Conservation (phyloP, 371 early-diverging fungal genomes). For the Dipsacomyces acuminosporus region DNA sequence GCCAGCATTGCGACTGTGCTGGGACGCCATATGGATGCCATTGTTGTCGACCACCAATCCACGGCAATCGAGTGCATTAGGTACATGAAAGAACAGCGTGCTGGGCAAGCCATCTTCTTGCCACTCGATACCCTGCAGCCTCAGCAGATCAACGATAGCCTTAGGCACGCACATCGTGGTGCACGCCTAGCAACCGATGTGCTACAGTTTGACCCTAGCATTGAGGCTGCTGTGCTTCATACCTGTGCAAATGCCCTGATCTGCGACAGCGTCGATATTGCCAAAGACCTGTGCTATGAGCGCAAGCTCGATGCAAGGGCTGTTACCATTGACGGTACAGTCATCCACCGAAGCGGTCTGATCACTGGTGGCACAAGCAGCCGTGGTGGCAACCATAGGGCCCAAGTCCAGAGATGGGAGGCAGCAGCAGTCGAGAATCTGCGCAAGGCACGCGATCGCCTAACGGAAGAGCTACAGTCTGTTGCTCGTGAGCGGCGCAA, state of each 20-base stretch:
- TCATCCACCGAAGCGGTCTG: constrained; percentile 92
- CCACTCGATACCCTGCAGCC: constrained; percentile 79
- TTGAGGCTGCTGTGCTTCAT: constrained; percentile 78
- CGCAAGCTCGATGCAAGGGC: constrained; percentile 79
- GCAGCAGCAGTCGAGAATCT: constrained; percentile 78
- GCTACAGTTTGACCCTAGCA: constrained; percentile 72
- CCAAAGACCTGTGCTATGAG: constrained; percentile 81
- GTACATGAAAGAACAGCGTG: constrained; percentile 90
- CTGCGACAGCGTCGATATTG: constrained; percentile 81
- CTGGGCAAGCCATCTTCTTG: constrained; percentile 90
- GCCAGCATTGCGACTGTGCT: constrained; percentile 73
- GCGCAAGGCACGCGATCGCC: constrained; percentile 62
- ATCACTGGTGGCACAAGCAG: constrained; percentile 80
- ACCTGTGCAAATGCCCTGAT: constrained; percentile 86
- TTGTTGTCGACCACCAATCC: constrained; percentile 71
- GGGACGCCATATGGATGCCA: constrained; percentile 74
- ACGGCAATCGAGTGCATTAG: constrained; percentile 78
- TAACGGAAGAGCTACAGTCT: constrained; percentile 66
- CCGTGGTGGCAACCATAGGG: constrained; percentile 12
- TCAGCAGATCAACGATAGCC: constrained; percentile 73
- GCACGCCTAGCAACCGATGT: constrained; percentile 86
- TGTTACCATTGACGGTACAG: constrained; percentile 88
- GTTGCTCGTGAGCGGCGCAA: constrained; percentile 66
- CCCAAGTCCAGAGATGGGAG: constrained; percentile 70
- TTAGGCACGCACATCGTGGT: constrained; percentile 67